Evolutionary conservation across 148 eudicot species (phyloP).

Genomic region (Salicornia ramosissima): DNA sequence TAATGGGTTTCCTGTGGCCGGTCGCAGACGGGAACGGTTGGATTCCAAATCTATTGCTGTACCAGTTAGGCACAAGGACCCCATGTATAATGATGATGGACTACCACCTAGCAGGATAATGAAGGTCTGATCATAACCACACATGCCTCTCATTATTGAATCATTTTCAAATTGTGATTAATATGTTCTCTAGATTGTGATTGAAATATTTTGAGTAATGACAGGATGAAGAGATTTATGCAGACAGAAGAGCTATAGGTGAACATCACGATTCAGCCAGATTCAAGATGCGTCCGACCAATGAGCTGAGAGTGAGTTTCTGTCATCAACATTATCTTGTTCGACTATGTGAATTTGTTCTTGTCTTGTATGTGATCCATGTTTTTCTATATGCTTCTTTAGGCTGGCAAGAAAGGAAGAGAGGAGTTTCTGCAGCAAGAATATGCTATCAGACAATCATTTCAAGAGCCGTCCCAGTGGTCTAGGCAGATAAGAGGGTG

Average conservation of each 20-base stretch:
- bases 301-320: slow-evolving; percentile 47
- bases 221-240: slow-evolving; percentile 45
- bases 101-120: slow-evolving; percentile 30
- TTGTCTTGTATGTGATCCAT: slow-evolving; percentile 12
- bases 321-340: neutral
- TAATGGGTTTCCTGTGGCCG: slow-evolving; percentile 26
- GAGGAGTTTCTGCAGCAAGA: slow-evolving; percentile 40
- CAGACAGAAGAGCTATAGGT: slow-evolving; percentile 34
- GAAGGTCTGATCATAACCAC: slow-evolving; percentile 38
- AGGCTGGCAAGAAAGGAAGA: slow-evolving; percentile 57
- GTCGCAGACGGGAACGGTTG: slow-evolving; percentile 27
- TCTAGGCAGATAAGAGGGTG: slow-evolving; percentile 58
- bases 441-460: slow-evolving; percentile 27
- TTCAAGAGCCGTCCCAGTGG: slow-evolving; percentile 33
- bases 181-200: slow-evolving; percentile 13
- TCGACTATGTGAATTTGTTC: neutral
- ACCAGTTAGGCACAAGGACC: slow-evolving; percentile 29
- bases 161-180: neutral
- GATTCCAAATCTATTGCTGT: slow-evolving; percentile 37
- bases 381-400: slow-evolving; percentile 21
- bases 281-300: slow-evolving; percentile 31
- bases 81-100: slow-evolving; percentile 32
- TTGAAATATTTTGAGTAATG: slow-evolving; percentile 10
- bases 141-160: neutral
- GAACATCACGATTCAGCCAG: slow-evolving; percentile 34